Evolutionary conservation across 179 eudicot genomes (phyloP).

Genomic region (Gypsophila paniculata): DNA sequence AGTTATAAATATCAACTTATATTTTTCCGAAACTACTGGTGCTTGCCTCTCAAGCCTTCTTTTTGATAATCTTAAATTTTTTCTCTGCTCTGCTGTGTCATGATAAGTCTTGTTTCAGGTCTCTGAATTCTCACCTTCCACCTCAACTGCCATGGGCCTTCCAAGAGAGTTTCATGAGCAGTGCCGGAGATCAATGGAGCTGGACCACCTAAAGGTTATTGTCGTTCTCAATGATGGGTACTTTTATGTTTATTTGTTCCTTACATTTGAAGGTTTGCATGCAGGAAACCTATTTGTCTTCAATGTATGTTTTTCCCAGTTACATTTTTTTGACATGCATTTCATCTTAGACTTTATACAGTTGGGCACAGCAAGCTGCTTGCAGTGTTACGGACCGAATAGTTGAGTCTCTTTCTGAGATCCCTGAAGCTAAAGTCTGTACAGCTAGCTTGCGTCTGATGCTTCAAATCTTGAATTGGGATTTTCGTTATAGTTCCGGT

Average conservation of each 20-base stretch:
- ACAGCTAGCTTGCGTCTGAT: conserved; percentile 73
- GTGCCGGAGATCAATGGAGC: conserved; percentile 74
- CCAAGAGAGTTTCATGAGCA: conserved; percentile 97
- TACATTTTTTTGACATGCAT: conserved; percentile 14
- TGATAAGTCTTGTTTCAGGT: conserved; percentile 41
- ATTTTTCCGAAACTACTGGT: background rate
- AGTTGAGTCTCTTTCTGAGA: conserved; percentile 57
- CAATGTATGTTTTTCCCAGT: background rate
- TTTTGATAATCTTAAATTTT: background rate
- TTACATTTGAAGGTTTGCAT: background rate
- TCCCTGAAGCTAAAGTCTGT: conserved; percentile 85
- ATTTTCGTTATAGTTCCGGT: conserved; percentile 48
- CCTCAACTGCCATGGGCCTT: conserved; percentile 91
- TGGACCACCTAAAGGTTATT: conserved; percentile 72
- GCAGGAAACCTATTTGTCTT: background rate
- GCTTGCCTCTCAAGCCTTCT: conserved; percentile 5
- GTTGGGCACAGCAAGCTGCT: conserved; percentile 92
- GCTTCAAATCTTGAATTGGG: conserved; percentile 96
- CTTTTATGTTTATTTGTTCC: background rate
- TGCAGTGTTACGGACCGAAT: conserved; percentile 58
- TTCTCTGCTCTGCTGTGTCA: background rate
- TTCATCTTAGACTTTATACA: conserved; percentile 61
- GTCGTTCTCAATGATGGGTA: conserved; percentile 6
- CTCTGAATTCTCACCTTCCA: conserved; percentile 91
- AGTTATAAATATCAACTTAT: conserved; percentile 11